Evolutionary conservation across 257 asterid genomes (phyloP).

Genomic region (Nicotiana undulata): DNA sequence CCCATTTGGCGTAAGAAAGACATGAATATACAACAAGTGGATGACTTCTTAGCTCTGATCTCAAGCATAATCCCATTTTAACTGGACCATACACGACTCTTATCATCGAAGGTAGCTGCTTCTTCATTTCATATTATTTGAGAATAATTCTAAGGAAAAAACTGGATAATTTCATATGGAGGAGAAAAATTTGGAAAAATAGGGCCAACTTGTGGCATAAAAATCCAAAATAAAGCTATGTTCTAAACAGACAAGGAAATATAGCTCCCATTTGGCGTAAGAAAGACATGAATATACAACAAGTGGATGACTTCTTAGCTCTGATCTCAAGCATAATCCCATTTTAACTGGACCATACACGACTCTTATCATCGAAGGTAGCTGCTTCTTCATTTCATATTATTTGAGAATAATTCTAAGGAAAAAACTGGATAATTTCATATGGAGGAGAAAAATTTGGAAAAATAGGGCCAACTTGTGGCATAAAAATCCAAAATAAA

Average conservation of each 20-base stretch:
- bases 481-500: background rate
- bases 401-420: background rate
- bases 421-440: background rate
- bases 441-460: background rate
- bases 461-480: background rate
- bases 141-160: background rate
- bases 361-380: background rate
- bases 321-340: background rate
- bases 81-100: background rate
- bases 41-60: background rate
- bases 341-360: background rate
- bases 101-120: background rate
- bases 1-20: background rate
- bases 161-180: background rate
- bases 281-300: background rate
- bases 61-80: background rate
- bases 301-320: background rate
- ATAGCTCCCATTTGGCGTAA: background rate
- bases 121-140: background rate
- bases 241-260: background rate
- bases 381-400: background rate
- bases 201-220: background rate
- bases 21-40: background rate
- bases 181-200: background rate
- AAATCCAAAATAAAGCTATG: background rate